Conservation (phyloP, 2,329 filamentous ascomycete species). For the Leptographium wingfieldii region DNA sequence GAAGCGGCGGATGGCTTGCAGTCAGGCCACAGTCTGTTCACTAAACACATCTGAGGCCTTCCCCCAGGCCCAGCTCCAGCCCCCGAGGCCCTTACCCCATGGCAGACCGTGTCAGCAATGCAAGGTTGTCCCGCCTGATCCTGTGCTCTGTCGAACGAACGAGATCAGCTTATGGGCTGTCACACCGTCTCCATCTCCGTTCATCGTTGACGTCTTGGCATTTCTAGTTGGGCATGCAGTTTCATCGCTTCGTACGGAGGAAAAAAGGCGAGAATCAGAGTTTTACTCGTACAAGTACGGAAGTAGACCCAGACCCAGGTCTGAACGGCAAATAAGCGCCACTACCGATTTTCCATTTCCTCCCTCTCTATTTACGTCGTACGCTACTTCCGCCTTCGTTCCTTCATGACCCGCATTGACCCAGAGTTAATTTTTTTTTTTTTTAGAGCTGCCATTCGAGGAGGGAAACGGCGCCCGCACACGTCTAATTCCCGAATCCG, state of each 20-base stretch:
- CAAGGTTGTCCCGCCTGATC: background rate
- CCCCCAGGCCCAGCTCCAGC: too few relatives aligned
- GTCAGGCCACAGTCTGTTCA: background rate
- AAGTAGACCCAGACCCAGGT: background rate
- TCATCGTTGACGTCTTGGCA: background rate
- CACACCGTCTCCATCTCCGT: background rate
- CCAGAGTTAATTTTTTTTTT: background rate
- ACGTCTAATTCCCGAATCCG: background rate
- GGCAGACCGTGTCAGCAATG: background rate
- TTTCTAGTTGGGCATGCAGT: background rate
- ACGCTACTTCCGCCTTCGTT: background rate
- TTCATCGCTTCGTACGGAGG: background rate
- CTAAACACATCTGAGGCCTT: background rate
- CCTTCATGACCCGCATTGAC: background rate
- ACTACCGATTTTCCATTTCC: background rate
- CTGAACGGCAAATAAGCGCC: background rate
- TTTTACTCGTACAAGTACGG: background rate
- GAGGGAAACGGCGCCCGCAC: background rate
- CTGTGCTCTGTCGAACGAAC: background rate
- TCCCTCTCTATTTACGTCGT: background rate
- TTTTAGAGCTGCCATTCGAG: background rate
- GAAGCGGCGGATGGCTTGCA: background rate
- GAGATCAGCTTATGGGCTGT: background rate
- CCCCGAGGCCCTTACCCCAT: too few relatives aligned
- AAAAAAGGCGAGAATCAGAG: background rate